A percentile compares a stretch with the other conserved stretches of the same genome.
Conservation (phyloP, 805 yeast genomes). For the Ogataea sp. region DNA sequence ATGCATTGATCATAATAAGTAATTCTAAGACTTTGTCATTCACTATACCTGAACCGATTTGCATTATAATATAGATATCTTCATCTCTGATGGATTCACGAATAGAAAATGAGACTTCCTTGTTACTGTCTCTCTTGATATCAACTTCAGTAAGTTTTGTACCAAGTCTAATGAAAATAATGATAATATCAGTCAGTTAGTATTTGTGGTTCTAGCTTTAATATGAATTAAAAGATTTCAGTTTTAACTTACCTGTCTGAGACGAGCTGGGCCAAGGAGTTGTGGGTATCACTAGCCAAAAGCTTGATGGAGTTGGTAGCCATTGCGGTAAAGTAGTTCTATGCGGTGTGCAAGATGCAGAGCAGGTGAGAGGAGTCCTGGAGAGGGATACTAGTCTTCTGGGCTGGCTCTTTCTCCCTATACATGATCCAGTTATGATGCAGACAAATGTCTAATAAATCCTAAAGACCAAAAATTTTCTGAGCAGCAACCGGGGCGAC, state of each 20-base stretch:
- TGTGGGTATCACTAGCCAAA: slow-evolving; percentile 60
- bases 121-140: slow-evolving; percentile 57
- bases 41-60: slow-evolving; percentile 70
- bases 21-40: slow-evolving; percentile 71
- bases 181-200: too few relatives aligned
- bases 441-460: too few relatives aligned
- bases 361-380: too few relatives aligned
- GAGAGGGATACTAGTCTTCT: too few relatives aligned
- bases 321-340: too few relatives aligned
- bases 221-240: too few relatives aligned
- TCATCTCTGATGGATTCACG: slow-evolving; percentile 83
- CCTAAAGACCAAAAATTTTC: too few relatives aligned
- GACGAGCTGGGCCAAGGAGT: slow-evolving; percentile 63
- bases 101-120: slow-evolving; percentile 68
- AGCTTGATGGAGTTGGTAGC: slow-evolving; percentile 66
- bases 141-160: slow-evolving; percentile 53
- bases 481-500: too few relatives aligned
- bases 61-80: slow-evolving; percentile 72
- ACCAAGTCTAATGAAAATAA: slow-evolving; percentile 41
- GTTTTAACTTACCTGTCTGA: slow-evolving; percentile 29
- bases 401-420: too few relatives aligned
- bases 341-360: too few relatives aligned
- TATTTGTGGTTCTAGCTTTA: too few relatives aligned
- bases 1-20: slow-evolving; percentile 72
- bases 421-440: too few relatives aligned